A percentile compares a stretch with the other conserved stretches of the same genome.
Evolutionary conservation across 1,284 basidiomycete species (phyloP).

Genomic region (Malassezia globosa): DNA sequence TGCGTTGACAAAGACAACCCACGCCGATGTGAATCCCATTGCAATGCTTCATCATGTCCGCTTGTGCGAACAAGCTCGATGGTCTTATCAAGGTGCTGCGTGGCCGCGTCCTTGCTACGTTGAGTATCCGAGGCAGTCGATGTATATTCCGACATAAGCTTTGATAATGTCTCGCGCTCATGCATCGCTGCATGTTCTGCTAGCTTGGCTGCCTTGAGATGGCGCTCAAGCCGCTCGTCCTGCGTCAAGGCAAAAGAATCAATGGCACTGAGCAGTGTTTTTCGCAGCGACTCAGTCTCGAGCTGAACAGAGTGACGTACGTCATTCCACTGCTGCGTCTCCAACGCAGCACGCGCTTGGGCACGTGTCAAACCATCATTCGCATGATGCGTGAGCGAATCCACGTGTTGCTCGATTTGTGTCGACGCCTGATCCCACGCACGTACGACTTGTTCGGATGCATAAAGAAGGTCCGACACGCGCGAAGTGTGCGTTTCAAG

Average conservation of each 20-base stretch:
- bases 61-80: neutral
- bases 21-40: neutral
- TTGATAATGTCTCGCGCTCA: neutral
- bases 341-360: neutral
- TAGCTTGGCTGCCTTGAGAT: neutral
- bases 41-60: neutral
- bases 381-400: neutral
- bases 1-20: neutral
- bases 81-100: neutral
- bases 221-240: neutral
- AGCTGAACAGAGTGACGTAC: neutral
- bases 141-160: neutral
- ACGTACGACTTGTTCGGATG: neutral
- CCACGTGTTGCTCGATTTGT: neutral
- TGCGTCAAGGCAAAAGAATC: slow-evolving; percentile 8
- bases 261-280: neutral
- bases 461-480: neutral
- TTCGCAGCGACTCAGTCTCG: slow-evolving; percentile 1
- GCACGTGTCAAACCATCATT: neutral
- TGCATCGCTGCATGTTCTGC: neutral
- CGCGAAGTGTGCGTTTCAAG: neutral
- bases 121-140: neutral
- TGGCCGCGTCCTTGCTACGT: neutral
- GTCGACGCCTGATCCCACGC: neutral
- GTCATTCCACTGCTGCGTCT: neutral